These are phyloP conservation scores for Pichia sp. DNA, from an alignment of 1,139 yeast species.

Conservation along the genomic window DNA sequence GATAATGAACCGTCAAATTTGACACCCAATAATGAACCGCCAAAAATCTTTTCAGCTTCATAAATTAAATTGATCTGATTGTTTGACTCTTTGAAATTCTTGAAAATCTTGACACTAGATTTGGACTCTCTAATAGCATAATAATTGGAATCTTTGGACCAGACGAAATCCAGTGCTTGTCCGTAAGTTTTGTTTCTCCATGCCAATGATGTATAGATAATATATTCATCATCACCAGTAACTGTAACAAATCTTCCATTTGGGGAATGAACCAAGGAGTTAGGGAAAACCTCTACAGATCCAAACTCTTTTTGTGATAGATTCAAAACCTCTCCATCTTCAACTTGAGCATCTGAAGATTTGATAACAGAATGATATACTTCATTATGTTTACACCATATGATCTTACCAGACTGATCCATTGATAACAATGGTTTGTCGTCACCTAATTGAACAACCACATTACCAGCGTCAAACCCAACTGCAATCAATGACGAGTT, in stretches of 20 bases:
- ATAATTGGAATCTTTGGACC: slow-evolving; percentile 88
- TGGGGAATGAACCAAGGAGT: slow-evolving; percentile 81
- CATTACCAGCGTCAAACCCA: slow-evolving; percentile 93
- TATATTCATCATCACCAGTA: slow-evolving; percentile 96
- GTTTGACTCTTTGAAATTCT: slow-evolving; percentile 73
- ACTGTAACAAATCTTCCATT: slow-evolving; percentile 97
- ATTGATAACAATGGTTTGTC: slow-evolving; percentile 91
- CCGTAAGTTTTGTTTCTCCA: slow-evolving; percentile 98
- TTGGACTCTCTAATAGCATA: slow-evolving; percentile 76
- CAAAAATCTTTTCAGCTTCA: slow-evolving; percentile 72
- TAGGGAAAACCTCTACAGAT: slow-evolving; percentile 86
- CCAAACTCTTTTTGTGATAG: slow-evolving; percentile 86
- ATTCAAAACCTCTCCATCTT: slow-evolving; percentile 74
- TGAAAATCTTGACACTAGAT: slow-evolving; percentile 60
- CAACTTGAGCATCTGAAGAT: slow-evolving; percentile 51
- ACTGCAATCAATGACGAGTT: slow-evolving; percentile 77
- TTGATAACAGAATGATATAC: slow-evolving; percentile 79
- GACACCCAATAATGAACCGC: slow-evolving; percentile 81
- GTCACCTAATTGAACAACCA: slow-evolving; percentile 79
- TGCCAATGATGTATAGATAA: slow-evolving; percentile 91
- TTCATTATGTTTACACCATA: slow-evolving; percentile 88
- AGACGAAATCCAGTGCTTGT: slow-evolving; percentile 80
- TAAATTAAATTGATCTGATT: slow-evolving; percentile 60
- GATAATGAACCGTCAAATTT: slow-evolving; percentile 76
- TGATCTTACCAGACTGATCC: slow-evolving; percentile 87